These are phyloP conservation scores for Penicillium dipodomyicola DNA, from an alignment of 495 filamentous ascomycete species.

Conservation along the genomic window DNA sequence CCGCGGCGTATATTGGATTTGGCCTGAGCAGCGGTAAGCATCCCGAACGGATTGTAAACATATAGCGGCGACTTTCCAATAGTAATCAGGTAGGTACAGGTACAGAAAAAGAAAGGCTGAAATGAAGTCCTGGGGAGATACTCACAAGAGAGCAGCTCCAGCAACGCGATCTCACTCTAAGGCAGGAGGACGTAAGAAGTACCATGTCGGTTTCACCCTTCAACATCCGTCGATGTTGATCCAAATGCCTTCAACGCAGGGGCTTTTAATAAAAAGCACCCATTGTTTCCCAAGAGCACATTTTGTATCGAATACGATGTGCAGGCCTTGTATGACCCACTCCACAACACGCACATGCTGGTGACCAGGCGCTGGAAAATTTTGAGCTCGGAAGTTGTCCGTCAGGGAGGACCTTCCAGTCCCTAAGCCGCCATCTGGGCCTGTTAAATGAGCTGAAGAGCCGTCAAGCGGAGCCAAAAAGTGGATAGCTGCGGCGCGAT, in stretches of 20 bases:
- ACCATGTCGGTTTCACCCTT: slow-evolving; percentile 23
- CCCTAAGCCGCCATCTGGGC: slow-evolving; percentile 1
- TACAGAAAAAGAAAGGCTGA: neutral
- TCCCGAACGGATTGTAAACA: slow-evolving; percentile 4
- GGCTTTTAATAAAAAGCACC: slow-evolving; percentile 13
- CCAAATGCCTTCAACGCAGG: slow-evolving; percentile 11
- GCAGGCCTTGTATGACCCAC: slow-evolving; percentile 3
- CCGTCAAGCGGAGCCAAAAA: slow-evolving; percentile 20
- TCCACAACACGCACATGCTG: neutral
- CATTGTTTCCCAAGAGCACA: slow-evolving; percentile 12
- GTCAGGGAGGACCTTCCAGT: slow-evolving; percentile 7
- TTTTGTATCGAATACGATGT: neutral
- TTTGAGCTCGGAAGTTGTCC: slow-evolving; percentile 24
- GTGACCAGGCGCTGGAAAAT: neutral
- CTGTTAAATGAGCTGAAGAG: slow-evolving; percentile 2
- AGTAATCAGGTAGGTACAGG: neutral
- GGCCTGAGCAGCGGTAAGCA: slow-evolving; percentile 28
- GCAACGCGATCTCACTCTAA: slow-evolving; percentile 13
- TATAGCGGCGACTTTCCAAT: neutral
- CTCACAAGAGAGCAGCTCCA: slow-evolving; percentile 21
- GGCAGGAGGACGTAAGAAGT: slow-evolving; percentile 11
- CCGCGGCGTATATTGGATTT: slow-evolving; percentile 12
- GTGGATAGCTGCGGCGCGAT: slow-evolving; percentile 16
- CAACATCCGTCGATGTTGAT: slow-evolving; percentile 19
- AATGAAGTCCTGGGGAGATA: slow-evolving; percentile 10